A percentile compares a stretch with the other conserved stretches of the same genome.
These are phyloP conservation scores for Kingdonia uniflora DNA, from an alignment of 164 flowering plant species.

Conservation along the genomic window DNA sequence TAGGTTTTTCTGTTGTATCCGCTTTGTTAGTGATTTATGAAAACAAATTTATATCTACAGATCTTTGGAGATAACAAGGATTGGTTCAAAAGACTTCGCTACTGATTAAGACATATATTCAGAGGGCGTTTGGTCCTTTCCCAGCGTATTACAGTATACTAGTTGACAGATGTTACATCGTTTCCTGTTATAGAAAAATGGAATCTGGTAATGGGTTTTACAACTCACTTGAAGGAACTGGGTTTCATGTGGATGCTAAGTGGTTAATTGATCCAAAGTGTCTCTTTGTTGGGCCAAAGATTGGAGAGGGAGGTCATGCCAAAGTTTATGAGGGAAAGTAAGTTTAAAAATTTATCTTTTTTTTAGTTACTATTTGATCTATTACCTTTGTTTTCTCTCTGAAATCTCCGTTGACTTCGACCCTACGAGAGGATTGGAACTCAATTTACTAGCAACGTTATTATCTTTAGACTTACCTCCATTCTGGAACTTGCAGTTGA, in stretches of 20 bases:
- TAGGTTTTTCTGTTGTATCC: too few species aligned
- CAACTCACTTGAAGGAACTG: constrained; percentile 18
- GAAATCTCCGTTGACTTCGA: too few species aligned
- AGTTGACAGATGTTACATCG: constrained; percentile 13
- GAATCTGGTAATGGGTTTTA: constrained; percentile 34
- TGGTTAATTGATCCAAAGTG: constrained; percentile 85
- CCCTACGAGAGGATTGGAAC: too few species aligned
- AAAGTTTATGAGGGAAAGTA: constrained; percentile 97
- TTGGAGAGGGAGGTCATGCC: constrained; percentile 97
- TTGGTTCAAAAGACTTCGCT: too few species aligned
- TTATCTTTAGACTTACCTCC: too few species aligned
- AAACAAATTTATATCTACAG: too few species aligned
- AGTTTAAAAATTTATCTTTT: constrained; percentile 23
- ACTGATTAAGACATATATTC: too few species aligned
- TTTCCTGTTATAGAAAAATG: constrained; percentile 17
- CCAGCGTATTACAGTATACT: constrained; percentile 1
- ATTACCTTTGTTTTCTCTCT: background rate
- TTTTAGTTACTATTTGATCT: constrained; percentile 2
- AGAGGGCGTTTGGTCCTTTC: too few species aligned
- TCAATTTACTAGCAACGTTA: too few species aligned
- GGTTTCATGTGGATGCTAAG: constrained; percentile 47
- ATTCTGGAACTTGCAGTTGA: too few species aligned
- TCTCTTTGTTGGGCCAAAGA: constrained; percentile 84
- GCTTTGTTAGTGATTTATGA: too few species aligned
- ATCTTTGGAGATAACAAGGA: too few species aligned